A percentile compares a stretch with the other conserved stretches of the same genome.
Conservation (phyloP, 2,329 filamentous ascomycete genomes). For the Trichoderma afroharzianum region DNA sequence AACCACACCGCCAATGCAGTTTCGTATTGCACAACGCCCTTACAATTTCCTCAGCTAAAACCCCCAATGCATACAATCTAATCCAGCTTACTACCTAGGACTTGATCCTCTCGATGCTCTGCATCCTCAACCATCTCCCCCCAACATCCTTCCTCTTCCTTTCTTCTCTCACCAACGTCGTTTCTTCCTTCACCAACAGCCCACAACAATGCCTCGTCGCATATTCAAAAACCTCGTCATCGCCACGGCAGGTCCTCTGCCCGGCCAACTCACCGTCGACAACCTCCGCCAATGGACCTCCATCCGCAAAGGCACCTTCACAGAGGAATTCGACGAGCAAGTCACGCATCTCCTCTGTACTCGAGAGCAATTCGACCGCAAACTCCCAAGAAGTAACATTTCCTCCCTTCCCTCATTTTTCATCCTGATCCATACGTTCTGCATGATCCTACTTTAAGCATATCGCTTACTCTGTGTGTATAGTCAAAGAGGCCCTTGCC, state of each 20-base stretch:
- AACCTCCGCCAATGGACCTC: constrained; percentile 65
- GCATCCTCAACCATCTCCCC: not conserved
- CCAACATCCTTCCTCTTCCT: not conserved
- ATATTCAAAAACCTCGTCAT: constrained; percentile 55
- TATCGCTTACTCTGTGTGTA: not conserved
- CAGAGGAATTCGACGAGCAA: constrained; percentile 44
- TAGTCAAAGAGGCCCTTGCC: constrained; percentile 39
- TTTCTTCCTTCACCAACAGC: not conserved
- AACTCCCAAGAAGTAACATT: constrained; percentile 33
- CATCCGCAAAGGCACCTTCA: constrained; percentile 57
- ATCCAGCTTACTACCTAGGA: no score
- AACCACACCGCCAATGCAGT: not conserved
- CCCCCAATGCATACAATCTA: not conserved
- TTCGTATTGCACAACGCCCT: not conserved
- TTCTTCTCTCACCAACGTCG: not conserved
- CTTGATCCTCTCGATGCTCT: not conserved
- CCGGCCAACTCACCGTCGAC: constrained; percentile 43
- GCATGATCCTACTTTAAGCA: not conserved
- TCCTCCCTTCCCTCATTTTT: not conserved
- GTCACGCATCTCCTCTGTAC: constrained; percentile 74
- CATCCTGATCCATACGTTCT: not conserved
- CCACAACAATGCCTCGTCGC: constrained; percentile 29
- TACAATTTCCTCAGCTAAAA: not conserved
- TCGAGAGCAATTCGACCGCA: constrained; percentile 55
- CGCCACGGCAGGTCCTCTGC: constrained; percentile 57